Evolutionary conservation across 768 basidiomycete species (phyloP), one percentile per base, ranked within the genome.

Genomic region (Lentinula boryana): DNA sequence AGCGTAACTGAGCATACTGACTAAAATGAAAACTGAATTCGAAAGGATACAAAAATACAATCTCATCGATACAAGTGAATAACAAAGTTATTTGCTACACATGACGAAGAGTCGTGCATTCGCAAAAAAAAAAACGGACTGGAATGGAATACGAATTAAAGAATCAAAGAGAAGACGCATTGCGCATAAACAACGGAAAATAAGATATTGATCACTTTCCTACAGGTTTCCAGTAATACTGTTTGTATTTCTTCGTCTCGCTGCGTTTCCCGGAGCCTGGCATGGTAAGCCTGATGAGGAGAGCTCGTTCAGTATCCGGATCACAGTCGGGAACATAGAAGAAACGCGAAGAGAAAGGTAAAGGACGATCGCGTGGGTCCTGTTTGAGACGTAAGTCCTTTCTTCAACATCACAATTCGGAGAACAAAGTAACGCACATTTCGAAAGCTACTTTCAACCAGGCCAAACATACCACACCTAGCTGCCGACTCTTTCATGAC

Each of bases 191-290:
- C 13, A 38, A 38, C 13, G 36, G 9, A 38, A 8, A 8, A 38
- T 13, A 13, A 9, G 4, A 51, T 9, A 15, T 15, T 4, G 27
- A 23, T 56, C 27, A 56, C 27, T 88, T 91, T 33, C 75, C 86
- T 62, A 92, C 72, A 8, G 90, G 90, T 32, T 80, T 78, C 74
- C 85, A 92, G 72, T 92, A 93, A 73, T 93, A 93, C 70, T 90
- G 87, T 71, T 92, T 92, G 63, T 87, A 88, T 74, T 90, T 87
- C 80, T 87, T 91, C 70, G 89, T 92, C 72, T 84, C 88, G 51
- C 74, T 85, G 58, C 90, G 75, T 73, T 91, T 92, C 58, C 78
- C 87, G 21, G 85, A 81, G 13, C 87, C 82, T 1, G 88, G 88
- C 88, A 89, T 89, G 78, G 89, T 84, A 62, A 83, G 85, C 67